Evolutionary conservation across 352 stramenopile genomes (phyloP).

Genomic region (Hyaloperonospora brassicae): DNA sequence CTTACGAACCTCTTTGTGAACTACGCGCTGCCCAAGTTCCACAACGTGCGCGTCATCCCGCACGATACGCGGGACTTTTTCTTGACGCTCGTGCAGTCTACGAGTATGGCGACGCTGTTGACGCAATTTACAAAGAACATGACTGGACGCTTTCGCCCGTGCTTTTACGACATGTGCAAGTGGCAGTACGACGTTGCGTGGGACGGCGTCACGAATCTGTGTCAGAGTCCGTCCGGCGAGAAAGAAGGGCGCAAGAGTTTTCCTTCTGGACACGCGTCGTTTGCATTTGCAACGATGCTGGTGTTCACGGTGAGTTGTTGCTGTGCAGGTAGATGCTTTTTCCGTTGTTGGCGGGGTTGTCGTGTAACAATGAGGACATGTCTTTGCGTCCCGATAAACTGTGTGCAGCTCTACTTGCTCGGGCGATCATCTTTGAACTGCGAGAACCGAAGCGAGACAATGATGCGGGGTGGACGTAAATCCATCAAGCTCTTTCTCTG

Average conservation of each 20-base stretch:
- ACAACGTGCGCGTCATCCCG: constrained; percentile 45
- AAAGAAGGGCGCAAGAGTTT: constrained; percentile 77
- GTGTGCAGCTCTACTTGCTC: constrained; percentile 60
- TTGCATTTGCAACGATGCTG: constrained; percentile 75
- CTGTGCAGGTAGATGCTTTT: background rate
- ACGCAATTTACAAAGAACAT: constrained; percentile 81
- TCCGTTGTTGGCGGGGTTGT: constrained; percentile 19
- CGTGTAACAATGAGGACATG: constrained; percentile 4
- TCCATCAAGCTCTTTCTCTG: constrained; percentile 70
- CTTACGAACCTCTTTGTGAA: constrained; percentile 57
- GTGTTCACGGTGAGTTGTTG: constrained; percentile 46
- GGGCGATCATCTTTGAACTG: constrained; percentile 55
- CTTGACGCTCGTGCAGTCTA: constrained; percentile 55
- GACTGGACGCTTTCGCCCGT: constrained; percentile 68
- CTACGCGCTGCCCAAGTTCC: constrained; percentile 51
- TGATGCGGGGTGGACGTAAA: constrained; percentile 49
- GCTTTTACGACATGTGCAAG: constrained; percentile 81
- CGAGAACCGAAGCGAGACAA: constrained; percentile 47
- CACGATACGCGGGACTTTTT: constrained; percentile 78
- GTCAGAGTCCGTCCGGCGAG: constrained; percentile 41
- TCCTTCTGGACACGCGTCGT: constrained; percentile 71
- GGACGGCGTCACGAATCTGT: constrained; percentile 71
- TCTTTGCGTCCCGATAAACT: no score
- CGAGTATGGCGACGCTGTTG: constrained; percentile 45
- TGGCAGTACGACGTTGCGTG: constrained; percentile 63